A percentile compares a stretch with the other conserved stretches of the same genome.
Evolutionary conservation across 495 filamentous ascomycete genomes (phyloP).

Genomic region (Aspergillus biplanus): DNA sequence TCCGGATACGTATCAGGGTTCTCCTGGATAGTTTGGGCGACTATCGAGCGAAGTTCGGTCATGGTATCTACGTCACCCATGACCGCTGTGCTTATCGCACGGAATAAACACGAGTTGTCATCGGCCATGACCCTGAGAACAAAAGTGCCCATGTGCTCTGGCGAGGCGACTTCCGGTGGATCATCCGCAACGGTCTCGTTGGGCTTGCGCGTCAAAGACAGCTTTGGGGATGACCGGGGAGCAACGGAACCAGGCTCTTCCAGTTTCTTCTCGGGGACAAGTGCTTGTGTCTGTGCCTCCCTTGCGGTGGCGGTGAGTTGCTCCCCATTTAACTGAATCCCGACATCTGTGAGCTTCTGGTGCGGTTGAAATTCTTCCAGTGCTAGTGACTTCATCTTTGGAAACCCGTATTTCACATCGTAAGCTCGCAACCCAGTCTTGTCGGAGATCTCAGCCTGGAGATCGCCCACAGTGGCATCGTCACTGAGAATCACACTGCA

Average conservation of each 20-base stretch:
- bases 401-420: constrained; percentile 87
- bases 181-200: constrained; percentile 46
- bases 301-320: constrained; percentile 70
- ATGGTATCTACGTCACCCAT: constrained; percentile 73
- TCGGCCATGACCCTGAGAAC: constrained; percentile 96
- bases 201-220: constrained; percentile 25
- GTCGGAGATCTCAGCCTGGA: constrained; percentile 58
- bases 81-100: constrained; percentile 80
- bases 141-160: constrained; percentile 63
- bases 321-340: constrained; percentile 77
- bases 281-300: constrained; percentile 32
- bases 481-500: constrained; percentile 67
- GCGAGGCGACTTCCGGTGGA: constrained; percentile 70
- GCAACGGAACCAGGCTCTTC: constrained; percentile 25
- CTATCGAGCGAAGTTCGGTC: constrained; percentile 75
- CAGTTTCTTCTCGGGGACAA: constrained; percentile 26
- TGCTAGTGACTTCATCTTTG: constrained; percentile 66
- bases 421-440: constrained; percentile 57
- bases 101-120: constrained; percentile 94
- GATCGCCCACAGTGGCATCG: constrained; percentile 64
- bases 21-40: constrained; percentile 77
- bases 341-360: constrained; percentile 55
- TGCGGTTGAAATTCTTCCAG: constrained; percentile 53
- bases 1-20: constrained; percentile 72
- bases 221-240: constrained; percentile 25